A percentile compares a stretch with the other conserved stretches of the same genome.
Conservation (phyloP, 2,329 filamentous ascomycete species). For the Pseudomassariella vexata region DNA sequence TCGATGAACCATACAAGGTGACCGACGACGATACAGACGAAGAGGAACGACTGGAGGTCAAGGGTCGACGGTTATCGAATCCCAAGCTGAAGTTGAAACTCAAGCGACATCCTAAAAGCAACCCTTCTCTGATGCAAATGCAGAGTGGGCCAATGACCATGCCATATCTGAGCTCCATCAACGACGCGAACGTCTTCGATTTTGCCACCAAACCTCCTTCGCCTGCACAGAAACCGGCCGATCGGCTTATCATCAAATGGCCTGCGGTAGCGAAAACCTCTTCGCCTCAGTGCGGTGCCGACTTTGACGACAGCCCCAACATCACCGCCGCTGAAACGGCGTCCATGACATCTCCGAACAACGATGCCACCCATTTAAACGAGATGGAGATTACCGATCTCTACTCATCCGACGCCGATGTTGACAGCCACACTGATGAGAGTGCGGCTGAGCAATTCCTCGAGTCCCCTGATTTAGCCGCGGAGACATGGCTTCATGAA, state of each 20-base stretch:
- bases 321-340: constrained; percentile 11
- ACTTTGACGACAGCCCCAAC: constrained; percentile 5
- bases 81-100: constrained; percentile 32
- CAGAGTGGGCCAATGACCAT: constrained; percentile 22
- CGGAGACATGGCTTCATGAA: neutral
- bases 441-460: constrained; percentile 8
- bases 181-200: constrained; percentile 26
- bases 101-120: constrained; percentile 34
- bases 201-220: constrained; percentile 28
- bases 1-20: constrained; percentile 30
- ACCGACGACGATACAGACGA: constrained; percentile 39
- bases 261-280: neutral
- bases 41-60: constrained; percentile 38
- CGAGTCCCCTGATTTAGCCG: neutral
- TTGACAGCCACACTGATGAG: constrained; percentile 21
- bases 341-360: constrained; percentile 15
- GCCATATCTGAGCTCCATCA: constrained; percentile 16
- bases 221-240: constrained; percentile 2
- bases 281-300: neutral
- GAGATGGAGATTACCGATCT: constrained; percentile 18
- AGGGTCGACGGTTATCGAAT: constrained; percentile 22
- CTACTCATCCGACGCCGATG: constrained; percentile 22
- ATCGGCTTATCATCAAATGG: neutral
- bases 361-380: constrained; percentile 8
- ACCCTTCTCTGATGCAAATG: too few relatives aligned